Conservation (phyloP, 768 basidiomycete genomes). For the Calocera viscosa region DNA sequence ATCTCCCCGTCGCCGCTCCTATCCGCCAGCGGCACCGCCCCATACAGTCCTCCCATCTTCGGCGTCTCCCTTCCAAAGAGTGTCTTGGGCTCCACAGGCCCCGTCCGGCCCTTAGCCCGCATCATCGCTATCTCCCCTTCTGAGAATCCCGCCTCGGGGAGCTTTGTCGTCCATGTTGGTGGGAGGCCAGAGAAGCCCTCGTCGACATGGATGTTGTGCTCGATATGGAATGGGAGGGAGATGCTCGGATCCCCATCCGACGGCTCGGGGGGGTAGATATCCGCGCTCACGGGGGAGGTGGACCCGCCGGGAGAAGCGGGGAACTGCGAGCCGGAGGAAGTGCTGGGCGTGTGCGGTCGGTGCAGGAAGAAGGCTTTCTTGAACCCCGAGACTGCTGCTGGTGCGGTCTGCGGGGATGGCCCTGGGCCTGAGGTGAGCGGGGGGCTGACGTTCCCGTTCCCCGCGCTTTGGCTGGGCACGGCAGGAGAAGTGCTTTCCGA, state of each 20-base stretch:
- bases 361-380: background rate
- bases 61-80: background rate
- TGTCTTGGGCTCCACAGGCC: slow-evolving; percentile 4
- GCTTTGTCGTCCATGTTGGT: slow-evolving; percentile 56
- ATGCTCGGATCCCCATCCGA: background rate
- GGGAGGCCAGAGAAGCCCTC: slow-evolving; percentile 61
- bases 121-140: slow-evolving; percentile 49
- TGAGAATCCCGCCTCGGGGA: slow-evolving; percentile 48
- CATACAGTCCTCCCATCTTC: background rate
- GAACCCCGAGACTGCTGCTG: background rate
- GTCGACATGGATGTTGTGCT: slow-evolving; percentile 69
- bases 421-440: background rate
- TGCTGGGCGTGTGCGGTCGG: background rate
- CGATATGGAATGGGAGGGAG: background rate
- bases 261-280: background rate
- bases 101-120: background rate
- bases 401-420: background rate
- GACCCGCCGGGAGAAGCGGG: background rate
- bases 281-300: background rate
- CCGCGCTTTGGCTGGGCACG: background rate
- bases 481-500: background rate
- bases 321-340: background rate
- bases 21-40: background rate
- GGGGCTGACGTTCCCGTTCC: background rate
- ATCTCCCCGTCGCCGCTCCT: background rate